Percentiles rank a stretch among this genome's conserved stretches.
phyloP scores from a whole-genome alignment of 345 rosid genomes.

The Diplotaxis tenuifolia region DNA sequence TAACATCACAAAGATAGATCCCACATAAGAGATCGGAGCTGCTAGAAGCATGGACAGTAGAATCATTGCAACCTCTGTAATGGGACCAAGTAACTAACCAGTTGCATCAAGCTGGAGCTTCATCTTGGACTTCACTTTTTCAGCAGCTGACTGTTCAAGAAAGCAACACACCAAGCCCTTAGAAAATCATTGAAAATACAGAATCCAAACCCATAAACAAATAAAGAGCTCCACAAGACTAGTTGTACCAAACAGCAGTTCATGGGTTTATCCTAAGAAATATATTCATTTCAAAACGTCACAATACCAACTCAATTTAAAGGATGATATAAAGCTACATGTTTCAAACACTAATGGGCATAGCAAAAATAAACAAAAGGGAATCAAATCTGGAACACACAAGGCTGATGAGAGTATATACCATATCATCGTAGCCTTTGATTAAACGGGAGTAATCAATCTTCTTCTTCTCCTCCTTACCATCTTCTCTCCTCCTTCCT shows the following conservation, averaged over 20 bases:
- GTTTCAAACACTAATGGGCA: background rate
- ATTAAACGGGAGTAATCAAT: conserved; percentile 61
- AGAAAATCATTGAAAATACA: background rate
- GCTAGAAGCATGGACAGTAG: conserved; percentile 10
- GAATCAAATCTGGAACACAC: background rate
- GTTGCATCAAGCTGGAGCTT: conserved; percentile 84
- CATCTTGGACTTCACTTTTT: conserved; percentile 89
- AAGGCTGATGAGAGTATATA: conserved; percentile 21
- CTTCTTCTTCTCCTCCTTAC: conserved; percentile 41
- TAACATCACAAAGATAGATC: conserved; percentile 23
- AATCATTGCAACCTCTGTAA: conserved; percentile 17
- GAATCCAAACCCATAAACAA: conserved; percentile 10
- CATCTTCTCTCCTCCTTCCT: conserved; percentile 43
- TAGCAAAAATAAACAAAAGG: background rate
- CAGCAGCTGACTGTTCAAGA: conserved; percentile 68
- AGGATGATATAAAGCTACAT: background rate
- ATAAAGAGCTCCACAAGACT: conserved; percentile 6
- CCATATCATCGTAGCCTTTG: conserved; percentile 75
- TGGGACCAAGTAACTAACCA: conserved; percentile 44
- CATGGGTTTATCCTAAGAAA: background rate
- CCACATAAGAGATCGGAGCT: conserved; percentile 13
- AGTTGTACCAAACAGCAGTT: background rate
- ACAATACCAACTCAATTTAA: background rate
- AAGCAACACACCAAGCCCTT: conserved; percentile 24
- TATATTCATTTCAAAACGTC: background rate